phyloP scores from a whole-genome alignment of 2,329 filamentous ascomycete species.

The Ascocoryne sarcoides region DNA sequence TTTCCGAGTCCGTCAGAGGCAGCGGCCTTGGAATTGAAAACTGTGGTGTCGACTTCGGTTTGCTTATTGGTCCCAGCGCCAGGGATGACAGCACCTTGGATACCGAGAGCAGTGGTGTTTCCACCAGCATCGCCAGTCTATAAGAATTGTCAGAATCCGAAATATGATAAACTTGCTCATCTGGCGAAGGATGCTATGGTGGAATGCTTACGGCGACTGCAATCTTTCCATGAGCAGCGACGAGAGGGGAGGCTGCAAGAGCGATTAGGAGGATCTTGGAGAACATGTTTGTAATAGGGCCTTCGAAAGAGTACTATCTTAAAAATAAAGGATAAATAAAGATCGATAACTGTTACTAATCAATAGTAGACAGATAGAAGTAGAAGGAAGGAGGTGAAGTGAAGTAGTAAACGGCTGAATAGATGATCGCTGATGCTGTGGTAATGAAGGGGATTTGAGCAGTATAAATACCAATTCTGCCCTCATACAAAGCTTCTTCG shows the following conservation, averaged over 20 bases:
- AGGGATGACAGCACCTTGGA: slow-evolving; percentile 34
- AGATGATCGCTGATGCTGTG: slow-evolving; percentile 1
- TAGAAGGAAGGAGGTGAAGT: background rate
- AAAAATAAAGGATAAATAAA: background rate
- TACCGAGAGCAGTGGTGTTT: slow-evolving; percentile 36
- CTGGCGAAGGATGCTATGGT: too few relatives aligned
- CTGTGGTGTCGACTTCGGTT: slow-evolving; percentile 38
- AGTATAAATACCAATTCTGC: background rate
- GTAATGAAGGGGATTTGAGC: background rate
- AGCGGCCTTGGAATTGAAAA: slow-evolving; percentile 29
- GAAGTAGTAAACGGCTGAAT: slow-evolving; percentile 1
- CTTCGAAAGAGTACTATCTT: background rate
- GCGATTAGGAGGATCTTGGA: slow-evolving; percentile 37
- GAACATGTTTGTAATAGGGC: slow-evolving; percentile 27
- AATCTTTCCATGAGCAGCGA: slow-evolving; percentile 42
- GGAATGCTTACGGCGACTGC: slow-evolving; percentile 9
- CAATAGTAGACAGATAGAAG: slow-evolving; percentile 1
- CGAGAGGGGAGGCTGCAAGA: slow-evolving; percentile 43
- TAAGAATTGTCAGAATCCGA: background rate
- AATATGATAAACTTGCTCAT: too few relatives aligned
- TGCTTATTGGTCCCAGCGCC: slow-evolving; percentile 32
- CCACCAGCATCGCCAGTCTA: slow-evolving; percentile 31
- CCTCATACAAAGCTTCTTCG: too few relatives aligned
- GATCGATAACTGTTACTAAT: slow-evolving; percentile 2
- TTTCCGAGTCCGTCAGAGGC: slow-evolving; percentile 13